These are phyloP conservation scores for Onygenales sp. DNA, from an alignment of 2,329 filamentous ascomycete genomes.

Conservation along the genomic window DNA sequence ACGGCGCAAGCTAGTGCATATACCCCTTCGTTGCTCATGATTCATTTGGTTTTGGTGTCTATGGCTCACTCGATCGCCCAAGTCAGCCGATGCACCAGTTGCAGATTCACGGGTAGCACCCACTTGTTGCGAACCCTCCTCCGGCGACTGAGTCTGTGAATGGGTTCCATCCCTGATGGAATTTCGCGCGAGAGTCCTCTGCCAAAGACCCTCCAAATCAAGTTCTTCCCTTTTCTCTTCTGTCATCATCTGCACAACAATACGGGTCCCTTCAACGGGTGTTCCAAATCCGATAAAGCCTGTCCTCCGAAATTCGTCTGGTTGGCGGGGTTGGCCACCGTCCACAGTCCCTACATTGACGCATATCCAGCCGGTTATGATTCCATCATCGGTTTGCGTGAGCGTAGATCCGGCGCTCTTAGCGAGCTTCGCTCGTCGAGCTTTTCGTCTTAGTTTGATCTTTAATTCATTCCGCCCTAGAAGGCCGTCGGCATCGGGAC, in stretches of 20 bases:
- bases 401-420: slow-evolving; percentile 55
- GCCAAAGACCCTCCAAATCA: slow-evolving; percentile 58
- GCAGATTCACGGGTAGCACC: slow-evolving; percentile 12
- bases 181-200: slow-evolving; percentile 34
- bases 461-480: slow-evolving; percentile 87
- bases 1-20: slow-evolving; percentile 6
- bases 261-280: slow-evolving; percentile 45
- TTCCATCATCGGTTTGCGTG: slow-evolving; percentile 65
- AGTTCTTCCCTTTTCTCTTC: slow-evolving; percentile 60
- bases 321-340: slow-evolving; percentile 30
- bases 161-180: slow-evolving; percentile 25
- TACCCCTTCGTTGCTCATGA: slow-evolving; percentile 14
- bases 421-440: slow-evolving; percentile 70
- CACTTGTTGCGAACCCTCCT: slow-evolving; percentile 16
- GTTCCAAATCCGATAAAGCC: slow-evolving; percentile 68
- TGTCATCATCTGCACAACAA: slow-evolving; percentile 64
- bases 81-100: slow-evolving; percentile 16
- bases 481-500: slow-evolving; percentile 74
- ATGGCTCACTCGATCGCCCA: slow-evolving; percentile 8
- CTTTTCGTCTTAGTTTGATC: slow-evolving; percentile 70
- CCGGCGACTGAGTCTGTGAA: slow-evolving; percentile 6
- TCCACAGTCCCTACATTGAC: slow-evolving; percentile 72
- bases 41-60: slow-evolving; percentile 13
- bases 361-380: slow-evolving; percentile 92
- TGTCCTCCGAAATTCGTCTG: slow-evolving; percentile 7